These are phyloP conservation scores for Myxozyma vanderwaltii DNA, from an alignment of 805 yeast genomes.

Conservation along the genomic window DNA sequence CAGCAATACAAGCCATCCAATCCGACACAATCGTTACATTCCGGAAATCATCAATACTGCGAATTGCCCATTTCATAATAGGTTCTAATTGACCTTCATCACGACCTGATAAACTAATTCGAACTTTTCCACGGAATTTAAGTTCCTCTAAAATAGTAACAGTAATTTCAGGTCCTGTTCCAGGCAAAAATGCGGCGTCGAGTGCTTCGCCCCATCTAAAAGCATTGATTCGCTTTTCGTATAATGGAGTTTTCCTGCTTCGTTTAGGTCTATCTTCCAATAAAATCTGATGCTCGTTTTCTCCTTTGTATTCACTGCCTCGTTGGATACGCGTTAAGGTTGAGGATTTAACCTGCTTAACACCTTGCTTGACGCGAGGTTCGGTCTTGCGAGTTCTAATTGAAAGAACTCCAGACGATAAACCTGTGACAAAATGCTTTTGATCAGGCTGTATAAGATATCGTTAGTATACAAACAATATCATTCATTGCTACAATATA, in stretches of 20 bases:
- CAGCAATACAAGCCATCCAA: constrained; percentile 65
- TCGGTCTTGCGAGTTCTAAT: constrained; percentile 84
- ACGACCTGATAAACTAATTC: constrained; percentile 75
- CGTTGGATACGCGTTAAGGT: constrained; percentile 77
- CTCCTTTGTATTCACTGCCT: constrained; percentile 90
- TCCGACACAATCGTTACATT: constrained; percentile 65
- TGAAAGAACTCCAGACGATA: constrained; percentile 84
- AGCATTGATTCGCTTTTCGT: constrained; percentile 79
- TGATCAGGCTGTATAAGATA: constrained; percentile 67
- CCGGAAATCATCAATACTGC: constrained; percentile 76
- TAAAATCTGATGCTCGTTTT: constrained; percentile 61
- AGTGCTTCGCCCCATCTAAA: constrained; percentile 94
- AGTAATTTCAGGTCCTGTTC: constrained; percentile 77
- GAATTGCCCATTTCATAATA: constrained; percentile 77
- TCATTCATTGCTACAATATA: background rate
- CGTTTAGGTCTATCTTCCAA: constrained; percentile 55
- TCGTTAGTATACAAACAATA: background rate
- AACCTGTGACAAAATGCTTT: constrained; percentile 90
- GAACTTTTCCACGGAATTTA: constrained; percentile 83
- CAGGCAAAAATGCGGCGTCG: constrained; percentile 79
- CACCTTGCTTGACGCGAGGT: constrained; percentile 56
- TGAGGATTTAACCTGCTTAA: constrained; percentile 48
- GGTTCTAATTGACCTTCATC: constrained; percentile 89
- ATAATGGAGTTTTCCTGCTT: constrained; percentile 58
- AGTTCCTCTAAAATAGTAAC: constrained; percentile 83